Evolutionary conservation across 257 asterid genomes (phyloP).

Genomic region (Paraleonurus japonicus): DNA sequence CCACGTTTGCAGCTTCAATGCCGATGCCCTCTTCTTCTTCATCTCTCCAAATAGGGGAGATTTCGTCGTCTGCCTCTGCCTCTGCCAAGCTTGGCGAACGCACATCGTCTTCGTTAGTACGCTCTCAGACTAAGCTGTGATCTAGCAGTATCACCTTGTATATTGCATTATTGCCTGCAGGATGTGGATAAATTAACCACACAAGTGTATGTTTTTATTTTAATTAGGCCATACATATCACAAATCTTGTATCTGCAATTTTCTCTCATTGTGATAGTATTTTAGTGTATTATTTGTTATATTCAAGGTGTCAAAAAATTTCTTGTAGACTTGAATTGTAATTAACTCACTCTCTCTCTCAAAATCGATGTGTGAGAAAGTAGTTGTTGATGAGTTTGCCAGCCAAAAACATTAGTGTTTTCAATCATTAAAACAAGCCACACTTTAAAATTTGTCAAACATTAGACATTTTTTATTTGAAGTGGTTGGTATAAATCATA

Average conservation of each 20-base stretch:
- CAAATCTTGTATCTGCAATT: neutral
- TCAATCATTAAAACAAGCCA: neutral
- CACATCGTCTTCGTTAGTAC: slow-evolving; percentile 45
- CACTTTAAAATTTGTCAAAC: neutral
- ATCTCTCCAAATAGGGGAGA: slow-evolving; percentile 42
- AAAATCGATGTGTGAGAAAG: neutral
- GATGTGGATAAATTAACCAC: neutral
- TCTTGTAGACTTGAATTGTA: slow-evolving; percentile 18
- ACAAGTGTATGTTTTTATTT: neutral
- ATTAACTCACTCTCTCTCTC: neutral
- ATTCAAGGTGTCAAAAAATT: neutral
- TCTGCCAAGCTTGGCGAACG: slow-evolving; percentile 41
- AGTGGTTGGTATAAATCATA: neutral
- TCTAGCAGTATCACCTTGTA: neutral
- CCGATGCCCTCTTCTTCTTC: slow-evolving; percentile 59
- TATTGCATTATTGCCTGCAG: neutral
- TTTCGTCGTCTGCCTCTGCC: slow-evolving; percentile 37
- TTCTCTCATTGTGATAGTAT: neutral
- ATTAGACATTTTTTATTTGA: neutral
- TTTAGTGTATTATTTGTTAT: neutral
- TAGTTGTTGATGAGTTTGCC: neutral
- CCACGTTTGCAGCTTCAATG: slow-evolving; percentile 51
- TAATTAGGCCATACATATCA: neutral
- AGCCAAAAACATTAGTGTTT: neutral
- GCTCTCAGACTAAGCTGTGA: slow-evolving; percentile 27